Evolutionary conservation across 345 rosid species (phyloP).

Genomic region (Aurinia saxatilis): DNA sequence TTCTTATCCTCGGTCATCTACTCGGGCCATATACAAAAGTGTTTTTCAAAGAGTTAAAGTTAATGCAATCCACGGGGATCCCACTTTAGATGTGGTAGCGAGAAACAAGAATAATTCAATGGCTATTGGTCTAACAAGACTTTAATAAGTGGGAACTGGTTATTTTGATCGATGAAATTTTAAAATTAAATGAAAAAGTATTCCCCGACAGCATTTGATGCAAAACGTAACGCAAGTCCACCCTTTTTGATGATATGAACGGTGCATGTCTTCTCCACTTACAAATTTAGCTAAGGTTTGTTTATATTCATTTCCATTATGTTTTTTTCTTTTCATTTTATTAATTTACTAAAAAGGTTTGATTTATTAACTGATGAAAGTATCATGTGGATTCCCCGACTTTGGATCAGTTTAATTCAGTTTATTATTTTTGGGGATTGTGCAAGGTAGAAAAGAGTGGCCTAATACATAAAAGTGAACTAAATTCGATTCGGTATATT

Average conservation of each 20-base stretch:
- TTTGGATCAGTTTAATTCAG: no score
- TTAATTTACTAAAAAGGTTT: neutral
- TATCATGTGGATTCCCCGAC: no score
- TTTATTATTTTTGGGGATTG: no score
- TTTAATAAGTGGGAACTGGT: slow-evolving; percentile 25
- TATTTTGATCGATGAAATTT: slow-evolving; percentile 2
- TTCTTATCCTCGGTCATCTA: neutral
- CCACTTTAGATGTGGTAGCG: slow-evolving; percentile 24
- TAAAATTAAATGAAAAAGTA: neutral
- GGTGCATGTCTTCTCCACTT: slow-evolving; percentile 25
- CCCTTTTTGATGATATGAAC: slow-evolving; percentile 19
- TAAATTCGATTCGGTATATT: no score
- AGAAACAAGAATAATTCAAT: slow-evolving; percentile 23
- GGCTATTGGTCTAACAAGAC: slow-evolving; percentile 18
- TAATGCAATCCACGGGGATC: slow-evolving; percentile 22
- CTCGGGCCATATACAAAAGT: no score
- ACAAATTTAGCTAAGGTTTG: slow-evolving; percentile 10
- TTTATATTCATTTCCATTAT: neutral
- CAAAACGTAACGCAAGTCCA: slow-evolving; percentile 19
- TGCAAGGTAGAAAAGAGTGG: no score
- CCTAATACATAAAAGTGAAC: no score
- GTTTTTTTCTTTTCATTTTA: neutral
- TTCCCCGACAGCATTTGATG: slow-evolving; percentile 29
- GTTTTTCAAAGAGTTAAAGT: neutral
- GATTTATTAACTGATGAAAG: neutral